Evolutionary conservation across 371 early-diverging fungal species (phyloP), one percentile per base, ranked within the genome.

Genomic region (Mucor saturninus): DNA sequence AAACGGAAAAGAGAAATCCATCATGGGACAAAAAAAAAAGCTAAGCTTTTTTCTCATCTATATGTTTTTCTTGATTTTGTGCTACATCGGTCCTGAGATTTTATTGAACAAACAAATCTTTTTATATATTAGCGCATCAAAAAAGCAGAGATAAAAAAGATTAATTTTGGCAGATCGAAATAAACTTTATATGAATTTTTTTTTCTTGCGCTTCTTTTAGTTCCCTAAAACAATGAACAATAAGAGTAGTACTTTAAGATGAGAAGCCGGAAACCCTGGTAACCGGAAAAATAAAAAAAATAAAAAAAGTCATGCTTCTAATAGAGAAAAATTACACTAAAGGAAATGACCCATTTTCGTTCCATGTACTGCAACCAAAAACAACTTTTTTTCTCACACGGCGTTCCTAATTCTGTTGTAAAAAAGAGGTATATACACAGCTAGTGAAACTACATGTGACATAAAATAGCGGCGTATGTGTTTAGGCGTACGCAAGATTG

Each of bases 41-140:
- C 29, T 37, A 38, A 56, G 56, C 30, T n/a, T 42, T 45, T 32
- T 61, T 61, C 54, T 61, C 61, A 61, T 53, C 54, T 54, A 43
- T 43, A 21, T 21, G 21, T 46, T 38, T 46, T 54, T 48, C 35
- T 40, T 62, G 62, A 62, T 62, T 55, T 55, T 40, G 62, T 62
- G 30, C 11, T 48, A 62, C 62, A 6, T 62, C 40, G 62, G 62
- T 62, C 54, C 62, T 55, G 26, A 39, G 50, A 38, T 54, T 48
- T 62, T 45, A 42, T 21, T 21, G 21, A 45, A n/a, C 11, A 2
- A 43, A 43, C 15, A 26, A 48, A 28, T 45, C 15, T 14, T 45
- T 45, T 6, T 45, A 45, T n/a, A 48, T 21, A 9, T 29, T 49
- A 11, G 50, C 31, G 9, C 11, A 30, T 28, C 50, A 29, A 50